Conservation (phyloP, 2,329 filamentous ascomycete genomes). For the Teratosphaeria nubilosa region DNA sequence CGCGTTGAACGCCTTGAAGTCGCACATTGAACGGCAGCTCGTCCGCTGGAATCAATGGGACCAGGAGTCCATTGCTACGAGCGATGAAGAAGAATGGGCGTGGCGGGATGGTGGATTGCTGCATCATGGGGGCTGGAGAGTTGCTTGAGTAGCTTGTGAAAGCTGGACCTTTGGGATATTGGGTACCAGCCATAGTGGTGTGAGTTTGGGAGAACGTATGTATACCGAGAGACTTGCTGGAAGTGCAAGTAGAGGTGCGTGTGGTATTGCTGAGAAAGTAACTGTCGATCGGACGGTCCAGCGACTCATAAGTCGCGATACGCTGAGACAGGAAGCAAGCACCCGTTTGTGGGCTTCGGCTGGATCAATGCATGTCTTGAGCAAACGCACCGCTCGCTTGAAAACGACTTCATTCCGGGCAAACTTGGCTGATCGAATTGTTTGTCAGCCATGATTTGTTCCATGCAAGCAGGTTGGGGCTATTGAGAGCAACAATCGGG, state of each 20-base stretch:
- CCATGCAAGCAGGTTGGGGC: background rate
- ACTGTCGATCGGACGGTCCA: background rate
- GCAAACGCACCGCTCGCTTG: background rate
- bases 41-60: conserved; percentile 34
- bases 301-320: background rate
- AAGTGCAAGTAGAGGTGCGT: background rate
- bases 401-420: background rate
- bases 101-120: background rate
- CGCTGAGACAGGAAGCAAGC: conserved; percentile 4
- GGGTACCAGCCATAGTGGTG: background rate
- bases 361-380: background rate
- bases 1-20: conserved; percentile 28
- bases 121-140: background rate
- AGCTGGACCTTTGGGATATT: background rate
- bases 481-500: background rate
- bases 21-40: conserved; percentile 31
- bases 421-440: background rate
- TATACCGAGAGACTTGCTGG: background rate
- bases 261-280: background rate
- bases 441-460: background rate
- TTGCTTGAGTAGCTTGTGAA: conserved; percentile 2
- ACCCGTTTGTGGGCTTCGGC: background rate
- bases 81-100: conserved; percentile 29
- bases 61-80: conserved; percentile 24
- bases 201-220: background rate